phyloP scores from a whole-genome alignment of 257 asterid genomes.

The Avicennia marina region DNA sequence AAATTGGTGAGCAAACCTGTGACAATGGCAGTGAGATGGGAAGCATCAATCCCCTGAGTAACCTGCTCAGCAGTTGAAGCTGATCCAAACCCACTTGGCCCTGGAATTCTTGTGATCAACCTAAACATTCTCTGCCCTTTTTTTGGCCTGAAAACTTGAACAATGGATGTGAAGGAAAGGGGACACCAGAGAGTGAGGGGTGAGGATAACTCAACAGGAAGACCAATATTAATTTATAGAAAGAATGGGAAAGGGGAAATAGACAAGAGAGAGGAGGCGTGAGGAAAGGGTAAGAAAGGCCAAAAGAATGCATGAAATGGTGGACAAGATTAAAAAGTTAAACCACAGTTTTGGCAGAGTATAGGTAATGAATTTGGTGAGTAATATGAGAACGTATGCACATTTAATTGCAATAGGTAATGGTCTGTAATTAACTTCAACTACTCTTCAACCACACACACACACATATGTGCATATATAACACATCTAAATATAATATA shows the following conservation, averaged over 20 bases:
- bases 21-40: slow-evolving; percentile 44
- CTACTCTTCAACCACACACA: not conserved
- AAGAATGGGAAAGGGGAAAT: too few relatives aligned
- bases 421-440: not conserved
- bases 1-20: slow-evolving; percentile 29
- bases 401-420: not conserved
- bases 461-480: too few relatives aligned
- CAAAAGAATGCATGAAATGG: too few relatives aligned
- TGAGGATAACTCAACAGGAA: too few relatives aligned
- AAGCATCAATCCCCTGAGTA: slow-evolving; percentile 42
- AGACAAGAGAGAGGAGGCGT: too few relatives aligned
- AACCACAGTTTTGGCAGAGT: not conserved
- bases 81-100: slow-evolving; percentile 69
- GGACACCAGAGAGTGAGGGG: not conserved
- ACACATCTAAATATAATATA: too few relatives aligned
- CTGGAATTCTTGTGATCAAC: slow-evolving; percentile 44
- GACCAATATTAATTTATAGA: too few relatives aligned
- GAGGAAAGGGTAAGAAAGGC: too few relatives aligned
- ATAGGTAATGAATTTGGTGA: too few relatives aligned
- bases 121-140: slow-evolving; percentile 31
- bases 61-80: slow-evolving; percentile 61
- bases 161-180: not conserved
- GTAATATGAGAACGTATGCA: not conserved
- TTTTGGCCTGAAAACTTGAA: not conserved
- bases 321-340: not conserved